Base-by-base conservation (phyloP, 176 grass and related monocot species). In the Oropetium thomaeum region DNA sequence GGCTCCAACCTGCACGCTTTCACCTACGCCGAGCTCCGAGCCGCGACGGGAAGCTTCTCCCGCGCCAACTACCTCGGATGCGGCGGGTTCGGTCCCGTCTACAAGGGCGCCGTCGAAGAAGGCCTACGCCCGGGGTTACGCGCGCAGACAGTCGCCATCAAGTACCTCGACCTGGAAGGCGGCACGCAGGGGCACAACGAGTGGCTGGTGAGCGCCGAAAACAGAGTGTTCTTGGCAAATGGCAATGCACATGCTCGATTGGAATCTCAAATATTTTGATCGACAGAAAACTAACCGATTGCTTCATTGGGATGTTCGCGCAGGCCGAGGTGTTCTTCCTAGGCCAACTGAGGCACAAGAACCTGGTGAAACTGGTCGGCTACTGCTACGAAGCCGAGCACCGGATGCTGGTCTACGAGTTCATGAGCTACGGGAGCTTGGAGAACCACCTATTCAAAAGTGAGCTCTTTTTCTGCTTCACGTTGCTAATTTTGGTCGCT, bases 251-350 rank as follows among this genome's bases (percentile, higher is more conserved):
- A 4, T 2, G 30, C 28, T 8, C 14, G 73, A 28, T 32, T 20
- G 5, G 7, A 29, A 2, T 22, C 48, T 60, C 64, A 32, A 7
- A 48, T 8, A 54, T 2, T 59, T 17, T 7, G 30, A 62, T 20
- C 32, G 60, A 51, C 62, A 14, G 15, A 20, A 23, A 19, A 7
- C 41, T 69, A 26, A 72, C 4, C 19, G 32, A 11, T 49, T 70
- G 37, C 0, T 48, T 40, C 4, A 31, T 57, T 65, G 35, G 63
- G 39, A 11, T 78, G 9, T 53, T 12, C 30, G 8, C 41, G 39
- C 5, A 97, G 94, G 80, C 94, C 2, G 94, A 97, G 86, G 94
- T 97, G 41, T 90, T 97, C 48, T 91, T 93, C 70, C 94, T 97
- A 5, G 94, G 90, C 28, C 90, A 97, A 70, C 20, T 97, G 74